Evolutionary conservation across 2,329 filamentous ascomycete species (phyloP).

Genomic region (Aspergillus sp.): DNA sequence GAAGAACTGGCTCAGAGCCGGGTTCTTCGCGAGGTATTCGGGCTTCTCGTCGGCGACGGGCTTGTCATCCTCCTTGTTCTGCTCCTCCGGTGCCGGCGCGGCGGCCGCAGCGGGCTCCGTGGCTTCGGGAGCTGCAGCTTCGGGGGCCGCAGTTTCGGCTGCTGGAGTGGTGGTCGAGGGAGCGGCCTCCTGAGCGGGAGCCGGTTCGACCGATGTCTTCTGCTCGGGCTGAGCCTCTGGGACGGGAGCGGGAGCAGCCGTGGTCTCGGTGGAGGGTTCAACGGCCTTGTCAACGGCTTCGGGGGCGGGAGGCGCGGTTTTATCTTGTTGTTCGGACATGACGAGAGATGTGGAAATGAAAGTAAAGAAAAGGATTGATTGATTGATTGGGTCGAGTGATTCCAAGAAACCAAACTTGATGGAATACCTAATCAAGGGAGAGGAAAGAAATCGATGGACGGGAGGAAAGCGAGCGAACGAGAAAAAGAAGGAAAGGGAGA

Average conservation of each 20-base stretch:
- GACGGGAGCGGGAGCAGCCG: slow-evolving; percentile 2
- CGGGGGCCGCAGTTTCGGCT: not conserved
- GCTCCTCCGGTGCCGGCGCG: slow-evolving; percentile 10
- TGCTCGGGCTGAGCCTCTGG: slow-evolving; percentile 5
- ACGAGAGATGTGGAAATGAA: not conserved
- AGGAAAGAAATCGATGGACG: not conserved
- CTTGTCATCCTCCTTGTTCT: slow-evolving; percentile 15
- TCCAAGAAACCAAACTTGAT: too few species aligned
- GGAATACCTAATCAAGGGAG: not conserved
- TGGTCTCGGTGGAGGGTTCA: not conserved
- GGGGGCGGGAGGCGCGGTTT: slow-evolving; percentile 1
- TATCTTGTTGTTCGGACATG: slow-evolving; percentile 9
- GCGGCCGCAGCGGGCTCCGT: slow-evolving; percentile 5
- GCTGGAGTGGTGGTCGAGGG: not conserved
- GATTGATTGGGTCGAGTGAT: not conserved
- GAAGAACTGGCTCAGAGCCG: slow-evolving; percentile 57
- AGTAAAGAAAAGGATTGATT: not conserved
- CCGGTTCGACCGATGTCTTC: slow-evolving; percentile 8
- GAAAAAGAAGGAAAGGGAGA: not conserved
- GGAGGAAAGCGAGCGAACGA: not conserved
- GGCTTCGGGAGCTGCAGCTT: slow-evolving; percentile 4
- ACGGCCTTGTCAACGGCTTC: not conserved
- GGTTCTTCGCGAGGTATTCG: slow-evolving; percentile 36
- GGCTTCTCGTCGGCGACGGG: slow-evolving; percentile 21
- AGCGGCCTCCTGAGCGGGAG: slow-evolving; percentile 3